Percentiles rank a stretch among this genome's conserved stretches.
Conservation (phyloP, 768 basidiomycete genomes). For the Tulasnella sp. region DNA sequence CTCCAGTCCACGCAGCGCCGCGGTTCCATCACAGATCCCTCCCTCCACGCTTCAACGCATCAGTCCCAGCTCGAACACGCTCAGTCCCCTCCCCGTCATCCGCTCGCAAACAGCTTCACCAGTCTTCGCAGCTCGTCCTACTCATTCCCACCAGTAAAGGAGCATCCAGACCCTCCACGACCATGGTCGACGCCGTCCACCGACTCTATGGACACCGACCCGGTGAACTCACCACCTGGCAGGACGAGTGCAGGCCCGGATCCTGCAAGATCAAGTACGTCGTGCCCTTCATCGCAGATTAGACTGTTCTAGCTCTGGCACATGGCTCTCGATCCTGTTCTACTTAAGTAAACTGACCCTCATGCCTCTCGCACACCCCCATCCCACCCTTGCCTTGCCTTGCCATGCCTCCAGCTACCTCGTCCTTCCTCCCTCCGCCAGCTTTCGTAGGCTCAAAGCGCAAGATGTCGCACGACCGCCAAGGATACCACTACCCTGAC, state of each 20-base stretch:
- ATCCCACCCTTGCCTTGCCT: background rate
- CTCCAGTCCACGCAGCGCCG: conserved; percentile 64
- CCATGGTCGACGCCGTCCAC: conserved; percentile 2
- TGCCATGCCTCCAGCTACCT: background rate
- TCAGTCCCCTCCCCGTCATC: conserved; percentile 3
- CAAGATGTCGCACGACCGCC: conserved; percentile 56
- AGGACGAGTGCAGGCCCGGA: conserved; percentile 5
- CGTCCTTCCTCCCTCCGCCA: conserved; percentile 11
- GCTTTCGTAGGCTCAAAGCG: conserved; percentile 32
- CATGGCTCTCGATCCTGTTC: background rate
- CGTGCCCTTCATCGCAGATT: background rate
- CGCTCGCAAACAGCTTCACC: background rate
- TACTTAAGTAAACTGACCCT: background rate
- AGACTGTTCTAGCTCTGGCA: background rate
- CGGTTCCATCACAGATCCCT: conserved; percentile 75
- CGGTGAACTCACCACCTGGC: conserved; percentile 9
- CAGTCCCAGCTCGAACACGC: conserved; percentile 17
- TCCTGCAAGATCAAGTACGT: background rate
- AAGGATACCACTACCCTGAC: conserved; percentile 7
- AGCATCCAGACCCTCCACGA: conserved; percentile 21
- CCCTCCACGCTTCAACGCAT: conserved; percentile 40
- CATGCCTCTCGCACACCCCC: background rate
- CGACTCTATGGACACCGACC: conserved; percentile 7
- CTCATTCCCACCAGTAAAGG: conserved; percentile 8
- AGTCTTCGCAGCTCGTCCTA: background rate